phyloP scores from a whole-genome alignment of 352 stramenopile genomes.

The Phytopythium cucurbitacearum region DNA sequence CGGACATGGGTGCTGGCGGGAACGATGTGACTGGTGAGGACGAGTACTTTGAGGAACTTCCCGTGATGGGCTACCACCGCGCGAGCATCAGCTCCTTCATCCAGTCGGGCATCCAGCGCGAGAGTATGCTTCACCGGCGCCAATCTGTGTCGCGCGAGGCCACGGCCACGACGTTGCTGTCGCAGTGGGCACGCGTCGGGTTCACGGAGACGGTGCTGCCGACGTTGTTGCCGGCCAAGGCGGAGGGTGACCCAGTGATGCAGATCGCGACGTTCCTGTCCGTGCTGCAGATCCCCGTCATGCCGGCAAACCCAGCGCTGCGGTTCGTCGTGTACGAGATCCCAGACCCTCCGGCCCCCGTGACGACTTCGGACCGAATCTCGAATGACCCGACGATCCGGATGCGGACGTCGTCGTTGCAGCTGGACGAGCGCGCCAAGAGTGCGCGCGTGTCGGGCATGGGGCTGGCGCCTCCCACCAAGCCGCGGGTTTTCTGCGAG shows the following conservation, averaged over 20 bases:
- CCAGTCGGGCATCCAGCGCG: slow-evolving; percentile 60
- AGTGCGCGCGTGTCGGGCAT: slow-evolving; percentile 54
- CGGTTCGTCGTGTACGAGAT: slow-evolving; percentile 84
- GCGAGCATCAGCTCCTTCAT: slow-evolving; percentile 75
- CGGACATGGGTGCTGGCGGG: slow-evolving; percentile 37
- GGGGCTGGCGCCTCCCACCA: slow-evolving; percentile 45
- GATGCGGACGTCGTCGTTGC: slow-evolving; percentile 37
- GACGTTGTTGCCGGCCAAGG: slow-evolving; percentile 34
- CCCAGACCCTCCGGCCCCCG: slow-evolving; percentile 29
- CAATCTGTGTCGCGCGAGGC: slow-evolving; percentile 43
- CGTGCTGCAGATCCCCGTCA: slow-evolving; percentile 69
- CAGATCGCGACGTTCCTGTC: slow-evolving; percentile 76
- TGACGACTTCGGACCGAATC: slow-evolving; percentile 3
- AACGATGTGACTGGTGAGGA: slow-evolving; percentile 50
- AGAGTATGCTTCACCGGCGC: slow-evolving; percentile 51
- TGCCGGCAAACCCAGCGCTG: slow-evolving; percentile 56
- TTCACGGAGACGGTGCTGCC: slow-evolving; percentile 79
- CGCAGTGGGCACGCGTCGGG: slow-evolving; percentile 64
- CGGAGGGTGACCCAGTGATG: slow-evolving; percentile 19
- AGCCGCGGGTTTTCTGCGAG: slow-evolving; percentile 74
- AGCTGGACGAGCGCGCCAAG: slow-evolving; percentile 53
- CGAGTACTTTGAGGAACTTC: slow-evolving; percentile 39
- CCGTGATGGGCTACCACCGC: slow-evolving; percentile 37
- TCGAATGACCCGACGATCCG: slow-evolving; percentile 16
- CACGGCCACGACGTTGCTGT: slow-evolving; percentile 16